A percentile compares a stretch with the other conserved stretches of the same genome.
These are phyloP conservation scores for Stipa capillata DNA, from an alignment of 176 grass and related monocot genomes.

Conservation along the genomic window DNA sequence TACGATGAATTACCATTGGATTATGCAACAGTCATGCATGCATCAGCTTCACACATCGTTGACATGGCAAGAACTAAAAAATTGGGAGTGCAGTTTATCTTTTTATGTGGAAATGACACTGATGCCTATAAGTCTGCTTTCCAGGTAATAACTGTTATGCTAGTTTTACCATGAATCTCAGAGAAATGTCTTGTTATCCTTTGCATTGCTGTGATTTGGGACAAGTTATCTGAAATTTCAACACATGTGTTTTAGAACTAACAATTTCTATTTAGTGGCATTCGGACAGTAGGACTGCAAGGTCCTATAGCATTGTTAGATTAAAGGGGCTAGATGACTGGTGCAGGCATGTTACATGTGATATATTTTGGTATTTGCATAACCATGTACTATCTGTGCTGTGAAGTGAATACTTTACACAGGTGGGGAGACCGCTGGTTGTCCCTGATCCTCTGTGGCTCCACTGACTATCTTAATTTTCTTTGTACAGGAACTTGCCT, in stretches of 20 bases:
- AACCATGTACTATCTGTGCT: background rate
- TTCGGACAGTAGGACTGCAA: background rate
- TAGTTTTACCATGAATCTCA: background rate
- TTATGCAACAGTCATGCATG: slow-evolving; percentile 46
- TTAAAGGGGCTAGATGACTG: background rate
- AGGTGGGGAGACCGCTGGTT: background rate
- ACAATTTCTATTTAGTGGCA: background rate
- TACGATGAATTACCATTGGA: slow-evolving; percentile 85
- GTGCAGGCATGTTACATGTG: background rate
- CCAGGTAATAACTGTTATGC: slow-evolving; percentile 44
- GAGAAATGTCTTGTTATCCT: background rate
- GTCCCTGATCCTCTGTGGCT: background rate
- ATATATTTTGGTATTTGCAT: background rate
- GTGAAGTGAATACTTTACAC: background rate
- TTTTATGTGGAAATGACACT: slow-evolving; percentile 76
- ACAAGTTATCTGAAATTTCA: too few species aligned
- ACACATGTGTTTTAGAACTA: background rate
- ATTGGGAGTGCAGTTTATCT: slow-evolving; percentile 48
- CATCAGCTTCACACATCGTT: slow-evolving; percentile 52
- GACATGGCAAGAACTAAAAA: slow-evolving; percentile 47
- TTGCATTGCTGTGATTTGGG: too few species aligned
- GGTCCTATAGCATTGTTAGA: background rate
- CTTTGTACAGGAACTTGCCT: slow-evolving; percentile 66
- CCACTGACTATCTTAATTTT: slow-evolving; percentile 2
- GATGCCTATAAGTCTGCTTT: slow-evolving; percentile 58